Conservation (phyloP, 2,329 filamentous ascomycete genomes). For the Epichloe sylvatica region DNA sequence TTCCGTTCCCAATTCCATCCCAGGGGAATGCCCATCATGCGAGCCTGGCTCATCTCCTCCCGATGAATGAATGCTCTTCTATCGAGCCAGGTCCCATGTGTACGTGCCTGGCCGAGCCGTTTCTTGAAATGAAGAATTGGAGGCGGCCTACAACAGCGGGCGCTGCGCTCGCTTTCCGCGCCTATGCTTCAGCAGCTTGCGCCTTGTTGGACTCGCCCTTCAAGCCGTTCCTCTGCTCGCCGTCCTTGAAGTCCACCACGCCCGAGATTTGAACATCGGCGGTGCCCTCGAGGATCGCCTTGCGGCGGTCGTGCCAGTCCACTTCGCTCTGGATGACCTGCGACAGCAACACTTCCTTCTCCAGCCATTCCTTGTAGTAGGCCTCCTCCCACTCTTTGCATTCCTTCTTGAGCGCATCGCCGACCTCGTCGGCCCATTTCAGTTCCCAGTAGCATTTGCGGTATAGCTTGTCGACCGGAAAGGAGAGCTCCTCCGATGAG, state of each 20-base stretch:
- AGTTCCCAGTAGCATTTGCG: constrained; percentile 57
- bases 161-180: not conserved
- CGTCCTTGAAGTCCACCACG: constrained; percentile 17
- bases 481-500: constrained; percentile 46
- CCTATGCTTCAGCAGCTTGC: constrained; percentile 3
- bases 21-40: no score
- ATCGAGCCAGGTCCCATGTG: no score
- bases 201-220: constrained; percentile 3
- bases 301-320: constrained; percentile 47
- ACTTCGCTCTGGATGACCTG: constrained; percentile 55
- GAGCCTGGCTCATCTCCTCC: no score
- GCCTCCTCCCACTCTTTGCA: constrained; percentile 51
- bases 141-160: not conserved
- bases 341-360: constrained; percentile 67
- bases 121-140: not conserved
- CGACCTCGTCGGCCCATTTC: constrained; percentile 57
- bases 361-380: constrained; percentile 60
- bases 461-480: constrained; percentile 45
- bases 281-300: constrained; percentile 36
- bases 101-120: no score
- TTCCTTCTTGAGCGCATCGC: constrained; percentile 48
- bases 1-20: no score
- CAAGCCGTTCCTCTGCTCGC: constrained; percentile 13
- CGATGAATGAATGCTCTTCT: no score
- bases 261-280: constrained; percentile 30